A percentile compares a stretch with the other conserved stretches of the same genome.
Evolutionary conservation across 768 basidiomycete genomes (phyloP).

Genomic region (Phlebiopsis flavidoalba): DNA sequence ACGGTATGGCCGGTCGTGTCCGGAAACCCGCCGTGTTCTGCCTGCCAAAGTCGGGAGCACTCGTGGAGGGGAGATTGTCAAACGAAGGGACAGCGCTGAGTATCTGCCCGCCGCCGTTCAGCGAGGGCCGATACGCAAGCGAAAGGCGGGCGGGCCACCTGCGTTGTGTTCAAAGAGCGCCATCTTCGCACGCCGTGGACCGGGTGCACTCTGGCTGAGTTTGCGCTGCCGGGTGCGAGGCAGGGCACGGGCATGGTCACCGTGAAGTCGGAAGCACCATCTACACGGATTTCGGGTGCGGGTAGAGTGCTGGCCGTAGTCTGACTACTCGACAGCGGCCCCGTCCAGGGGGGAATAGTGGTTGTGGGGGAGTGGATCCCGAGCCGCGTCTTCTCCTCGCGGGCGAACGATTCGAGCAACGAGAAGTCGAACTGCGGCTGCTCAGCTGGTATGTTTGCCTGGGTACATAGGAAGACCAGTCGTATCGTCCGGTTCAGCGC

Average conservation of each 20-base stretch:
- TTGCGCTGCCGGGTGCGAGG: conserved; percentile 70
- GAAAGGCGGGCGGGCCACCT: conserved; percentile 40
- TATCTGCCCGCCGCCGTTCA: conserved; percentile 17
- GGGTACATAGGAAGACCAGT: conserved; percentile 66
- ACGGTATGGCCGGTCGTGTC: conserved; percentile 86
- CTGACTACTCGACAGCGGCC: conserved; percentile 11
- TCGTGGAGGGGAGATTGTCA: conserved; percentile 28
- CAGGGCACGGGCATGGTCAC: conserved; percentile 15
- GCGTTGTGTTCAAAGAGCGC: conserved; percentile 73
- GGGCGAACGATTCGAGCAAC: conserved; percentile 73
- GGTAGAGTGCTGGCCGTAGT: conserved; percentile 6
- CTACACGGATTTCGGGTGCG: not conserved
- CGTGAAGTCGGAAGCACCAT: conserved; percentile 14
- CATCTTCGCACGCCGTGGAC: conserved; percentile 77
- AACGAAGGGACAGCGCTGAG: conserved; percentile 37
- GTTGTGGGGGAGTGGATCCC: conserved; percentile 46
- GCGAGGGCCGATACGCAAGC: conserved; percentile 32
- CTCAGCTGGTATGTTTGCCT: conserved; percentile 38
- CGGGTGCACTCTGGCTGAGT: conserved; percentile 74
- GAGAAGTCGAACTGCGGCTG: conserved; percentile 66
- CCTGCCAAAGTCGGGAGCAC: conserved; percentile 1
- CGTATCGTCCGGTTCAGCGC: conserved; percentile 24
- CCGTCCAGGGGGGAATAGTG: conserved; percentile 9
- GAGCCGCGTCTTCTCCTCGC: conserved; percentile 58
- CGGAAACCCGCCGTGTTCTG: conserved; percentile 14